Percentiles rank a stretch among this genome's conserved stretches.
These are phyloP conservation scores for Phytophthora pistaciae DNA, from an alignment of 352 stramenopile species.

Conservation along the genomic window DNA sequence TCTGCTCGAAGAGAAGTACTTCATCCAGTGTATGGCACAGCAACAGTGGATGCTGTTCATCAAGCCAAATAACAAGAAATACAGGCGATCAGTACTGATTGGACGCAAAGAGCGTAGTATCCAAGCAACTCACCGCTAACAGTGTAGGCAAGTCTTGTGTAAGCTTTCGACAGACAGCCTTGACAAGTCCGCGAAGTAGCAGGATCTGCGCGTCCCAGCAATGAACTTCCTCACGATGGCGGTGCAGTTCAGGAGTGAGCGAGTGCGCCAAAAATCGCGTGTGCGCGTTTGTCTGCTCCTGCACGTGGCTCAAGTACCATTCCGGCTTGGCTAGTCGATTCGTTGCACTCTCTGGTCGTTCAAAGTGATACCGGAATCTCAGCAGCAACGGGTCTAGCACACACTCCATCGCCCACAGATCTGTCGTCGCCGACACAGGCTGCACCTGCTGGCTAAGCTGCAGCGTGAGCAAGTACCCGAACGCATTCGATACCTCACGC, in stretches of 20 bases:
- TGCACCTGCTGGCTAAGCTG: constrained; percentile 58
- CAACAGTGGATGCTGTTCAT: constrained; percentile 42
- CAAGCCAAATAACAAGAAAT: background rate
- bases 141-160: constrained; percentile 53
- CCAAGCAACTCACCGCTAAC: constrained; percentile 39
- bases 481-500: constrained; percentile 44
- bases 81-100: background rate
- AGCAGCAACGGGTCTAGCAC: constrained; percentile 63
- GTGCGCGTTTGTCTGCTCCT: constrained; percentile 64
- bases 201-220: constrained; percentile 74
- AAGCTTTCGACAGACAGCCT: constrained; percentile 58
- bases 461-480: constrained; percentile 64
- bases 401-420: constrained; percentile 76
- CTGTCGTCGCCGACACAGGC: constrained; percentile 12
- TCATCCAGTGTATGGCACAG: constrained; percentile 84
- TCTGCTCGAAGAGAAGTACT: constrained; percentile 76
- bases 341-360: constrained; percentile 67
- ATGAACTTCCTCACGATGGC: constrained; percentile 47
- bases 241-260: constrained; percentile 61
- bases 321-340: constrained; percentile 82
- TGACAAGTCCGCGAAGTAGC: constrained; percentile 60
- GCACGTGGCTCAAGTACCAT: constrained; percentile 73
- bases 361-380: constrained; percentile 83
- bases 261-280: constrained; percentile 47
- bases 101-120: background rate